These are phyloP conservation scores for Quercus wislizeni DNA, from an alignment of 306 rosid species.

Conservation along the genomic window DNA sequence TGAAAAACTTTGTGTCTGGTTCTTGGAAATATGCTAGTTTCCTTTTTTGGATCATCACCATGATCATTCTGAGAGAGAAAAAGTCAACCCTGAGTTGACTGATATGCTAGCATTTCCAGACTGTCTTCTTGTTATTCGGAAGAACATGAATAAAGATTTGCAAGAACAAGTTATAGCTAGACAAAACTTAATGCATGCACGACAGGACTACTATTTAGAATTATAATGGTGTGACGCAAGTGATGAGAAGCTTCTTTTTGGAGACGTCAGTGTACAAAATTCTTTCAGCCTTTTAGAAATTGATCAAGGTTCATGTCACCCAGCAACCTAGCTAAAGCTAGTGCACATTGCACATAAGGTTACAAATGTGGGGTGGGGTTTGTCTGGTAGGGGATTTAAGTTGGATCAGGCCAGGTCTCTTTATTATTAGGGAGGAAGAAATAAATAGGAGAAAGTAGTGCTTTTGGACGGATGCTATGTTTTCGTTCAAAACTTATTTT, in stretches of 20 bases:
- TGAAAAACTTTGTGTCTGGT: neutral
- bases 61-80: neutral
- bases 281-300: too few relatives aligned
- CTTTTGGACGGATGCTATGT: too few relatives aligned
- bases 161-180: neutral
- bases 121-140: neutral
- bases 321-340: too few relatives aligned
- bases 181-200: neutral
- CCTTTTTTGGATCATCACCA: neutral
- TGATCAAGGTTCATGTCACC: too few relatives aligned
- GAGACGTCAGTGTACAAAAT: too few relatives aligned
- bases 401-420: too few relatives aligned
- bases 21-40: neutral
- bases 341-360: too few relatives aligned
- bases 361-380: too few relatives aligned
- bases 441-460: too few relatives aligned
- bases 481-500: too few relatives aligned
- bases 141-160: neutral
- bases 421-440: too few relatives aligned
- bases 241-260: neutral
- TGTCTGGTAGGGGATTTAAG: too few relatives aligned
- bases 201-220: neutral
- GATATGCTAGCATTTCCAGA: neutral
- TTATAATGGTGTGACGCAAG: neutral
- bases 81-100: neutral